These are phyloP conservation scores for Persicaria tinctoria DNA, from an alignment of 148 eudicot genomes.

Conservation along the genomic window DNA sequence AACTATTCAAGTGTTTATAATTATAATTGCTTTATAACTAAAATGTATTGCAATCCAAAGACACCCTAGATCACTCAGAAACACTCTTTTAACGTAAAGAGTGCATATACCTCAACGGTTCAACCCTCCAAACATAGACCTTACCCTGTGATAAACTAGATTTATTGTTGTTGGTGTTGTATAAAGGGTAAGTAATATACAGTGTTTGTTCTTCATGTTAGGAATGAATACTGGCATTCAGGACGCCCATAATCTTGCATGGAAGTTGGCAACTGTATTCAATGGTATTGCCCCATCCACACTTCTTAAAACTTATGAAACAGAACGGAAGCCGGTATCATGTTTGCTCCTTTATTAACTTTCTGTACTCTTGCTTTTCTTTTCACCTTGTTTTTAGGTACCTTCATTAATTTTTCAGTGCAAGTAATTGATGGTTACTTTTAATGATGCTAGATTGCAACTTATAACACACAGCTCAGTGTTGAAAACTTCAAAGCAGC, in stretches of 20 bases:
- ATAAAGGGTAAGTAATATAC: neutral
- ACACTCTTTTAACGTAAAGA: too few relatives aligned
- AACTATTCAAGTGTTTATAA: too few relatives aligned
- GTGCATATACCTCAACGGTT: too few relatives aligned
- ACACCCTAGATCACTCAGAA: too few relatives aligned
- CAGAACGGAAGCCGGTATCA: constrained; percentile 76
- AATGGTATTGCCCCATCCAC: constrained; percentile 57
- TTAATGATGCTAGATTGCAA: constrained; percentile 58
- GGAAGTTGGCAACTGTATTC: constrained; percentile 81
- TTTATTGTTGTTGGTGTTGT: too few relatives aligned
- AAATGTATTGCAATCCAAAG: too few relatives aligned
- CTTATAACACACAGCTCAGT: constrained; percentile 72
- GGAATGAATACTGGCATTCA: constrained; percentile 99
- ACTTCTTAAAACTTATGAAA: constrained; percentile 71
- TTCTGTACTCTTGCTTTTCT: neutral
- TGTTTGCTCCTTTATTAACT: neutral
- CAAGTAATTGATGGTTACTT: neutral
- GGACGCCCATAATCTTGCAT: constrained; percentile 96
- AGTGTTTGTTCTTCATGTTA: constrained; percentile 24
- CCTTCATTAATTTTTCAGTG: neutral
- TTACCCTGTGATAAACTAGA: too few relatives aligned
- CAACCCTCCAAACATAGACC: too few relatives aligned
- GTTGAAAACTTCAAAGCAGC: constrained; percentile 92
- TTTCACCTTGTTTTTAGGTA: neutral
- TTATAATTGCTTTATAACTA: too few relatives aligned